Percentiles rank a stretch among this genome's conserved stretches.
These are phyloP conservation scores for Arthrinium puccinioides DNA, from an alignment of 2,329 filamentous ascomycete genomes.

Conservation along the genomic window DNA sequence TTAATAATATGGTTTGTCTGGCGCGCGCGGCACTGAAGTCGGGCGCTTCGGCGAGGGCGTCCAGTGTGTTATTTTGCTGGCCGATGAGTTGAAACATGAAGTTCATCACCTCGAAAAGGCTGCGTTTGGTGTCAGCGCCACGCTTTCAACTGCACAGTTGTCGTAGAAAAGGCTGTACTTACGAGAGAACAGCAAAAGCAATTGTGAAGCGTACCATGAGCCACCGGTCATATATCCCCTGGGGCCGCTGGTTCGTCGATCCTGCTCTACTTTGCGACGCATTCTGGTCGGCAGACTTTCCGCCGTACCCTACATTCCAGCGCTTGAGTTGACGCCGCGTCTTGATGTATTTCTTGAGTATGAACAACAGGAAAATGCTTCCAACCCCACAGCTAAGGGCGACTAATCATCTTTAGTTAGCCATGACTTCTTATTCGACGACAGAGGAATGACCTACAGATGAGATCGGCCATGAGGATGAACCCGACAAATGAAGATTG, in stretches of 20 bases:
- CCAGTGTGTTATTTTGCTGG: constrained; percentile 19
- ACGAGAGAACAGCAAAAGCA: constrained; percentile 33
- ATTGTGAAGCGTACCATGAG: constrained; percentile 36
- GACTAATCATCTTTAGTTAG: constrained; percentile 20
- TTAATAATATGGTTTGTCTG: constrained; percentile 23
- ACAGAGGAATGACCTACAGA: constrained; percentile 3
- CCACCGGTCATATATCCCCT: constrained; percentile 35
- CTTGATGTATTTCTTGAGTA: constrained; percentile 32
- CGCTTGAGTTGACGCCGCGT: constrained; percentile 23
- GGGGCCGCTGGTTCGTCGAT: too few species aligned
- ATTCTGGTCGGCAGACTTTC: too few species aligned
- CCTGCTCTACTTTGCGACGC: too few species aligned
- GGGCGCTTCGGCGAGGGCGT: constrained; percentile 18
- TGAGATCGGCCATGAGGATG: constrained; percentile 9
- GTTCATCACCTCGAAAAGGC: constrained; percentile 27
- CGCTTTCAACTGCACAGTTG: too few species aligned
- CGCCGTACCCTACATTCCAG: constrained; percentile 24
- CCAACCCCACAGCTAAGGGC: constrained; percentile 27
- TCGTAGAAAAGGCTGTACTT: constrained; percentile 8
- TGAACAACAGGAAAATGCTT: constrained; percentile 28
- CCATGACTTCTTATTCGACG: background rate
- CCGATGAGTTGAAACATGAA: constrained; percentile 13
- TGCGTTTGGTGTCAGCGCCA: constrained; percentile 12
- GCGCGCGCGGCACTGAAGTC: constrained; percentile 25
- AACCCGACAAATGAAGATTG: constrained; percentile 7